Evolutionary conservation across 1,284 basidiomycete species (phyloP), one percentile per base, ranked within the genome.

Genomic region (Leccinum solheimii): DNA sequence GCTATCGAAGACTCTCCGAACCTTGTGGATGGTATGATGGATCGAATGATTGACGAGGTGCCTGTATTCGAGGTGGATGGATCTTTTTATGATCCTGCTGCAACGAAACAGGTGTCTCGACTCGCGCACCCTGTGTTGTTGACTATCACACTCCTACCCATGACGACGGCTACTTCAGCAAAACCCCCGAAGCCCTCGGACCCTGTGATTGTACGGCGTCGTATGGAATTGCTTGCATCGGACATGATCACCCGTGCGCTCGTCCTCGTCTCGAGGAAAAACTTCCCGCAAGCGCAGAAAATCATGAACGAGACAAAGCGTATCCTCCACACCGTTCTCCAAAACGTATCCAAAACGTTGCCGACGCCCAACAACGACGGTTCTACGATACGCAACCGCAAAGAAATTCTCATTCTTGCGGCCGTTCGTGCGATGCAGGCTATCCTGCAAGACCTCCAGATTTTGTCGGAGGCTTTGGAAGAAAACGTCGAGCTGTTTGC

Each of bases 171-270:
- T 62, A 69, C 73, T 53, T 77, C 75, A 19, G 81, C 75, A 8
- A 81, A 82, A 8, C 79, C 81, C 0, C 76, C 82, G 3, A 77
- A 83, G 13, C 80, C 82, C 1, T 91, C 89, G 1, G 92, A 97
- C 72, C 88, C 94, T 0, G 86, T 90, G 45, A 94, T 98, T 66
- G 88, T 96, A 26, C 86, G 94, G n/a, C 83, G 95, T 45, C 80
- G 95, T 32, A 96, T 97, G 91, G 95, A 98, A 78, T 84, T 97
- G 5, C 83, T 97, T 30, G 89, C 92, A 13, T 90, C 89, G 30
- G 95, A 98, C 76, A 97, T 97, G 93, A 92, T 97, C 71, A 95
- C 94, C 1, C 88, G 95, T 21, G 91, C 92, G 8, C 83, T 98
- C 27, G 89, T 97, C 23, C 83, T 97, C 32, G 94, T 97, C 53